phyloP scores from a whole-genome alignment of 164 flowering plant species.

The Nymphaea colorata region DNA sequence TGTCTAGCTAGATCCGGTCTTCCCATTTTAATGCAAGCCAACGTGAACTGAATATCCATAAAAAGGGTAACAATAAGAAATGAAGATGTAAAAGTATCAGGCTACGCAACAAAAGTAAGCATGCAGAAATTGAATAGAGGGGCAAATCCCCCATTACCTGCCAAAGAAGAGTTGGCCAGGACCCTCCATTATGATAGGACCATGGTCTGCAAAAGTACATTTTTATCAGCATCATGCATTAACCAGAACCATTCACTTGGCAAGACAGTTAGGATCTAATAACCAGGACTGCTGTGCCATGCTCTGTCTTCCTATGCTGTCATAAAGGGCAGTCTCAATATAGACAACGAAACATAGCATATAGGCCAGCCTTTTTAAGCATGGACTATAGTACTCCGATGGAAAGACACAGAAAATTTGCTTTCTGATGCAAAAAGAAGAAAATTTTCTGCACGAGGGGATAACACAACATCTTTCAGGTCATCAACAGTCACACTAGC shows the following conservation, averaged over 20 bases:
- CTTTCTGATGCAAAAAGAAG: too few species aligned
- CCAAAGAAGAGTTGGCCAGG: slow-evolving; percentile 95
- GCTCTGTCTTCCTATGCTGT: too few species aligned
- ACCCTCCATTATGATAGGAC: slow-evolving; percentile 96
- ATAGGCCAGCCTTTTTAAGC: too few species aligned
- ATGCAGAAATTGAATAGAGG: not conserved
- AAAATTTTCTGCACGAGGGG: too few species aligned
- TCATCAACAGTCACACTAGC: too few species aligned
- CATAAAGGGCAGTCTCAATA: too few species aligned
- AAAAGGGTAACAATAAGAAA: not conserved
- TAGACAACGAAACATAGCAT: too few species aligned
- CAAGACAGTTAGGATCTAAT: too few species aligned
- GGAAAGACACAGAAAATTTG: too few species aligned
- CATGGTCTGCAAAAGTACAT: slow-evolving; percentile 51
- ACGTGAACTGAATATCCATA: slow-evolving; percentile 39
- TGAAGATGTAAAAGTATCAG: not conserved
- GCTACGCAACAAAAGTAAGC: not conserved
- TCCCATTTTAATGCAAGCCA: slow-evolving; percentile 70
- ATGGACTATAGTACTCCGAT: too few species aligned
- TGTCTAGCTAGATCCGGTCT: slow-evolving; percentile 40
- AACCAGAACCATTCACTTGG: not conserved
- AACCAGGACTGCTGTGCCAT: too few species aligned
- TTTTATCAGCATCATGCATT: not conserved
- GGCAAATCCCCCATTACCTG: slow-evolving; percentile 44
- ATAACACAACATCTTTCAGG: too few species aligned